A percentile compares a stretch with the other conserved stretches of the same genome.
Conservation (phyloP, 345 rosid genomes). For the Triadica sebifera region DNA sequence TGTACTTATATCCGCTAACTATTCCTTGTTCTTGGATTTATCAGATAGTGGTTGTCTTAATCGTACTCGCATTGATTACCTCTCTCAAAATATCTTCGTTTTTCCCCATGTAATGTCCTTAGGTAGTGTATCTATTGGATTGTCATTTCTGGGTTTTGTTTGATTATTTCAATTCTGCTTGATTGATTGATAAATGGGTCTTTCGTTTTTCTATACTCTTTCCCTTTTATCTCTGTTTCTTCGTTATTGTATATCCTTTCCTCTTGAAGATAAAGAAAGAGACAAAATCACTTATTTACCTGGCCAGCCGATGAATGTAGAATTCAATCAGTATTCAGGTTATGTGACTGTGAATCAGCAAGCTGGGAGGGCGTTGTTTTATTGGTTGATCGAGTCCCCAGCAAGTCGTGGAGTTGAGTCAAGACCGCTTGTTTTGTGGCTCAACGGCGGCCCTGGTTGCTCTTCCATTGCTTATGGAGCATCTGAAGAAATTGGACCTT, state of each 20-base stretch:
- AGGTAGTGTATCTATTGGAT: background rate
- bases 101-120: background rate
- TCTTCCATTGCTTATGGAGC: slow-evolving; percentile 84
- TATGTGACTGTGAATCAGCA: slow-evolving; percentile 72
- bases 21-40: background rate
- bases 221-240: slow-evolving; percentile 27
- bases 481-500: slow-evolving; percentile 89
- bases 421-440: slow-evolving; percentile 88
- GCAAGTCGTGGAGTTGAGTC: slow-evolving; percentile 49
- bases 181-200: slow-evolving; percentile 39
- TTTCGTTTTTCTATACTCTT: slow-evolving; percentile 13
- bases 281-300: slow-evolving; percentile 69
- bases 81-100: background rate
- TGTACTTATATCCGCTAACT: background rate
- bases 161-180: slow-evolving; percentile 4
- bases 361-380: slow-evolving; percentile 89
- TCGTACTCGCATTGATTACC: background rate
- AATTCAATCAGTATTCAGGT: slow-evolving; percentile 77
- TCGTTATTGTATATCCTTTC: slow-evolving; percentile 27
- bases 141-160: slow-evolving; percentile 32
- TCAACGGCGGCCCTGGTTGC: slow-evolving; percentile 94
- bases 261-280: slow-evolving; percentile 41
- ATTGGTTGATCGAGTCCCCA: slow-evolving; percentile 89
- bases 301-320: slow-evolving; percentile 68
- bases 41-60: background rate